Evolutionary conservation across 306 rosid species (phyloP), one percentile per base, ranked within the genome.

Genomic region (Sophora flavescens): DNA sequence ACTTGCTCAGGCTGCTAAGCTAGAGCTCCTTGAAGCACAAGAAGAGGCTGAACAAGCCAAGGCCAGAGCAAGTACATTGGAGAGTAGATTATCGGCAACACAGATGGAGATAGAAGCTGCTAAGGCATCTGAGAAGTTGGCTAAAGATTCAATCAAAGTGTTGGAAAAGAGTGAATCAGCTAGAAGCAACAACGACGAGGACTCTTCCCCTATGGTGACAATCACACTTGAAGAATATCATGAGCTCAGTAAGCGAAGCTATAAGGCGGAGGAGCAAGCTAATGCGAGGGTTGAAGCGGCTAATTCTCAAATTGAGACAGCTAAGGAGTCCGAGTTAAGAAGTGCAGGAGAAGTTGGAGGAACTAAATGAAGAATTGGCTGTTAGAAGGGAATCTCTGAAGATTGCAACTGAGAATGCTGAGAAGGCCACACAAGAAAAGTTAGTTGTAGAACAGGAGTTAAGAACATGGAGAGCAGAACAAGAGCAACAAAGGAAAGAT

Each of bases 31-130:
- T 6, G 81, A 87, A 77, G 91, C 89, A 48, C 85, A 79, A 80
- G 86, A 89, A 81, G 97, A 89, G 80, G 91, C 88, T 9, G 96
- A 89, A 80, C 85, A 88, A 77, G 92, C 86, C 39, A 92, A 92
- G 88, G 92, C 93, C 36, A 86, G 79, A 68, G 91, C 91, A 63
- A 71, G 69, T 54, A 68, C 91, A 1, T 64, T 90, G 82, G 86
- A 90, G 73, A 85, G 85, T 70, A 84, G 91, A 78, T 82, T 95
- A 67, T 77, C 74, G 11, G 96, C 96, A 10, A 83, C 98, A 51
- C 86, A 71, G 62, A 90, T 86, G 78, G 97, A 90, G 82, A 83
- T 90, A 56, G 97, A 93, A 70, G 96, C 96, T 56, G 85, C 97
- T 16, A 90, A 72, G 79, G 91, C 83, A 57, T 89, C 96, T 12